phyloP scores from a whole-genome alignment of 108 stramenopile species.

The Skeletonema costatum region DNA sequence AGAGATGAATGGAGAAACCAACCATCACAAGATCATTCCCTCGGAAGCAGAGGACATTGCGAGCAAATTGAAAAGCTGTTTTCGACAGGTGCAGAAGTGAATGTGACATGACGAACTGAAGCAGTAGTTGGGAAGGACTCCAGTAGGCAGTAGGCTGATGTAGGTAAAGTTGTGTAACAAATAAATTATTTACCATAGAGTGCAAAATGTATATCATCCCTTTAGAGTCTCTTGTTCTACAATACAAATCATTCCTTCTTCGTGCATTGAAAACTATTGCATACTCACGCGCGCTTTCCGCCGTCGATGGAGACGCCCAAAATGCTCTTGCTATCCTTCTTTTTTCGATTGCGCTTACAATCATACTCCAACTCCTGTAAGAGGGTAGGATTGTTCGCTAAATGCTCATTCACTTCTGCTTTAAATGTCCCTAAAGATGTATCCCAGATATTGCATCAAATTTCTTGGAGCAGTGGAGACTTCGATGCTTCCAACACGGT shows the following conservation, averaged over 20 bases:
- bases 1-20: slow-evolving; percentile 61
- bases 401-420: slow-evolving; percentile 79
- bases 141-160: slow-evolving; percentile 16
- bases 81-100: background rate
- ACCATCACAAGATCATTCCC: slow-evolving; percentile 31
- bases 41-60: slow-evolving; percentile 19
- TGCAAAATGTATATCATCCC: background rate
- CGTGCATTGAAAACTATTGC: background rate
- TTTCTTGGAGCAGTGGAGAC: slow-evolving; percentile 86
- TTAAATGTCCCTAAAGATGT: slow-evolving; percentile 78
- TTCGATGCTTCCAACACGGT: slow-evolving; percentile 73
- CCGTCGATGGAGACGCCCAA: background rate
- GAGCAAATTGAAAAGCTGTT: slow-evolving; percentile 10
- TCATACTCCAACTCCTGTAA: slow-evolving; percentile 90
- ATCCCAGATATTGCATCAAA: slow-evolving; percentile 82
- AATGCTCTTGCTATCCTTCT: slow-evolving; percentile 6
- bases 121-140: slow-evolving; percentile 30
- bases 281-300: background rate
- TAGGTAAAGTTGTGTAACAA: background rate
- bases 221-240: background rate
- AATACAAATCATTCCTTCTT: too few species aligned
- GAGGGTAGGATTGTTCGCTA: slow-evolving; percentile 79
- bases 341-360: slow-evolving; percentile 25
- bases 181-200: background rate
- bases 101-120: slow-evolving; percentile 7